Percentiles rank a stretch among this genome's conserved stretches.
Evolutionary conservation across 768 basidiomycete genomes (phyloP).

Genomic region (Serendipita indica): DNA sequence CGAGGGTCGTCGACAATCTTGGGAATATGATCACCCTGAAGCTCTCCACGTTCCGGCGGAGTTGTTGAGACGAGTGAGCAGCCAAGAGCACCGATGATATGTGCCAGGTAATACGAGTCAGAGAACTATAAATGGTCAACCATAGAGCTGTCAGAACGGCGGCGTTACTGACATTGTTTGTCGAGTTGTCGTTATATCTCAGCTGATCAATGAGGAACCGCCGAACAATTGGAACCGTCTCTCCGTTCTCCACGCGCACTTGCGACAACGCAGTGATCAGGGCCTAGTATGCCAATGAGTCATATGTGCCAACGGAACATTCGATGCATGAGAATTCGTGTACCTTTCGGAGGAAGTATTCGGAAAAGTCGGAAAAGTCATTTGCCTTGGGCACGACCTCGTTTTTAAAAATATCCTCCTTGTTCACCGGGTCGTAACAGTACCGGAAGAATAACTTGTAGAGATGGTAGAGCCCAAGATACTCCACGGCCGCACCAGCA

Average conservation of each 20-base stretch:
- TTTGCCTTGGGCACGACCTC: conserved; percentile 91
- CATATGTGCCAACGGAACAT: neutral
- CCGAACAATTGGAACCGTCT: conserved; percentile 70
- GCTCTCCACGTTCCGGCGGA: conserved; percentile 67
- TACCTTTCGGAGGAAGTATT: conserved; percentile 93
- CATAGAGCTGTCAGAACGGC: neutral
- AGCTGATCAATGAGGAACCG: conserved; percentile 84
- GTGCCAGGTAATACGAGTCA: conserved; percentile 81
- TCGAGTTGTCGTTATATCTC: conserved; percentile 90
- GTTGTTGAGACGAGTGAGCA: conserved; percentile 63
- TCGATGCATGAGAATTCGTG: conserved; percentile 8
- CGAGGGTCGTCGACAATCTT: conserved; percentile 46
- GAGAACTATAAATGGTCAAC: conserved; percentile 44
- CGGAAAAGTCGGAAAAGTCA: conserved; percentile 78
- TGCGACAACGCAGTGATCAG: conserved; percentile 71
- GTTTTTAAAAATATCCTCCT: conserved; percentile 70
- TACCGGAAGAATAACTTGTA: conserved; percentile 88
- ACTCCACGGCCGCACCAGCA: conserved; percentile 66
- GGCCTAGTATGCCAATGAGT: conserved; percentile 32
- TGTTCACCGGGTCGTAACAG: conserved; percentile 77
- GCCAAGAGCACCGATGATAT: conserved; percentile 68
- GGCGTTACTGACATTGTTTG: conserved; percentile 51
- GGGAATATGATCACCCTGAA: conserved; percentile 29
- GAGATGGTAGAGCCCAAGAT: conserved; percentile 84
- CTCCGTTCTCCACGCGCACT: conserved; percentile 75